Evolutionary conservation across 78 protist species (phyloP).

Genomic region (Dictyostelium purpureum): DNA sequence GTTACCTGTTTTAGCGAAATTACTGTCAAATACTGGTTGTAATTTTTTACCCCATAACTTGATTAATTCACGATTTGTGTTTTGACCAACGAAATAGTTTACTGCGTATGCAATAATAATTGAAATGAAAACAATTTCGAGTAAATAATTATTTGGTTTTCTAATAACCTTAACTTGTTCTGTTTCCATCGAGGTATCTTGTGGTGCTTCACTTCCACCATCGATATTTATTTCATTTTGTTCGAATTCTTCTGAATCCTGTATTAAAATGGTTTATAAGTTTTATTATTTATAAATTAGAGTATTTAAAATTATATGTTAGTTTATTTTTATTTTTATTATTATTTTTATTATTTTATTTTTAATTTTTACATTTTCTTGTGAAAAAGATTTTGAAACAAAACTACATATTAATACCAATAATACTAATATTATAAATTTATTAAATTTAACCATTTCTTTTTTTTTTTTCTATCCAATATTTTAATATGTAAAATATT

Average conservation of each 20-base stretch:
- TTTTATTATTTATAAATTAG: no score
- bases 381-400: neutral
- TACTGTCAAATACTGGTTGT: constrained; percentile 11
- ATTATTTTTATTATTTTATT: no score
- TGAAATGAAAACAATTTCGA: constrained; percentile 40
- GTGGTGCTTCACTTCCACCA: constrained; percentile 20
- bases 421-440: neutral
- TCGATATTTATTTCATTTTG: constrained; percentile 9
- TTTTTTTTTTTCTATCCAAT: neutral
- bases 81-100: constrained; percentile 42
- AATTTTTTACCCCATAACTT: constrained; percentile 18
- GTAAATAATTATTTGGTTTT: constrained; percentile 15
- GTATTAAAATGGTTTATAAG: no score
- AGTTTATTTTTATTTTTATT: no score
- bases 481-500: neutral
- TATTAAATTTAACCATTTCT: neutral
- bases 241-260: constrained; percentile 27
- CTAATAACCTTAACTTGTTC: no score
- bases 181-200: neutral
- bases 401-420: neutral
- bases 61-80: constrained; percentile 29
- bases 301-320: no score
- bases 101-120: constrained; percentile 1
- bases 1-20: constrained; percentile 49
- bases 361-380: neutral